These are phyloP conservation scores for Lanmaoa pseudosensibilis DNA, from an alignment of 768 basidiomycete genomes.

Conservation along the genomic window DNA sequence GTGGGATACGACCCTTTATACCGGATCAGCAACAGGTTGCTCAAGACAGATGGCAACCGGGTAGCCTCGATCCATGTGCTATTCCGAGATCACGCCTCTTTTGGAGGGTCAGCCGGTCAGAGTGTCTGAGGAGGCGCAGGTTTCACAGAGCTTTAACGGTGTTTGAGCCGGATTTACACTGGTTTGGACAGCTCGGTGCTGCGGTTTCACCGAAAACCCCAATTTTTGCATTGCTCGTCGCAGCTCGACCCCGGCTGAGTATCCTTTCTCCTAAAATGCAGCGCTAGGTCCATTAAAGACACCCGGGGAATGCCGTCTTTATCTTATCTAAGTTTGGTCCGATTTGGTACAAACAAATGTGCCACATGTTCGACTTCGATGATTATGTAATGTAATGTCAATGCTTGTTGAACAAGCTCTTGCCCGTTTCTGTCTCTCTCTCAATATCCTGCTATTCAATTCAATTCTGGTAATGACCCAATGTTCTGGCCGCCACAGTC, in stretches of 20 bases:
- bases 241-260: background rate
- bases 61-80: background rate
- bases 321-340: background rate
- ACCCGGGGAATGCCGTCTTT: too few species aligned
- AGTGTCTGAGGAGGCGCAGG: too few species aligned
- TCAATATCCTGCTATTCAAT: background rate
- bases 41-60: background rate
- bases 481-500: background rate
- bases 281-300: background rate
- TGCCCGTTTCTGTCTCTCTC: background rate
- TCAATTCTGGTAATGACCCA: background rate
- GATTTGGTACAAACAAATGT: background rate
- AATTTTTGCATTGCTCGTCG: background rate
- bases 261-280: background rate
- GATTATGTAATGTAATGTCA: background rate
- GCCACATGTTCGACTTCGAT: background rate
- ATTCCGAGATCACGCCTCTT: too few species aligned
- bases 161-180: background rate
- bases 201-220: background rate
- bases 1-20: constrained; percentile 14
- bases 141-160: too few species aligned
- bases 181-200: constrained; percentile 2
- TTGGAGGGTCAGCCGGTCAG: too few species aligned
- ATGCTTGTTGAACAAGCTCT: background rate
- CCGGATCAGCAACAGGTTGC: background rate